Evolutionary conservation across 192 early-diverging fungal genomes (phyloP), one percentile per base, ranked within the genome.

Genomic region (Kappamyces sp.): DNA sequence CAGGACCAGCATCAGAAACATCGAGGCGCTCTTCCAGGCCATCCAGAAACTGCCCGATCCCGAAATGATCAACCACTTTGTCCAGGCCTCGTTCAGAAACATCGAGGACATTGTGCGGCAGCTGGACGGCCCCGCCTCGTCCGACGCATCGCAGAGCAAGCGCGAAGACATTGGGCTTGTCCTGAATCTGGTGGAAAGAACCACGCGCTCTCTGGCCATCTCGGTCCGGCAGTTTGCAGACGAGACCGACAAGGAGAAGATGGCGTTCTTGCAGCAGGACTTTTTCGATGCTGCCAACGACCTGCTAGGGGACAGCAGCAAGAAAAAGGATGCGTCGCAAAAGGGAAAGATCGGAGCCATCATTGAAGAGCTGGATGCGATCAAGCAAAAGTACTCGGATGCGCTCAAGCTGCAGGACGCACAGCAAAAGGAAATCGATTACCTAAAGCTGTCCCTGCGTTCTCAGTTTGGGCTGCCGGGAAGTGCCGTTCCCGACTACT

Each of bases 361-460:
- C 22, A 22, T 22, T 22, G 22, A 22, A 22, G 22, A 22, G 22
- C 22, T 22, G 22, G 22, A 22, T 22, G 22, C 22, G 22, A 22
- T 22, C 22, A 22, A 22, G 22, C 22, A 22, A 39, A 54, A 65
- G 47, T 61, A 69, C 42, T 36, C 22, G 11, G 63, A 62, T 7
- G 40, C 58, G 2, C 52, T 66, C 3, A 45, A 42, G 15, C 35
- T 54, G 29, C 11, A 30, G 5, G 68, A 57, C 8, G 45, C 65
- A n/a, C 60, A 67, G 7, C 38, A 38, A 12, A 62, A 66, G 43
- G 60, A 66, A 57, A 60, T 67, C 11, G 67, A 69, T 7, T 55
- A 46, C 4, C 49, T 68, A 12, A 32, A 45, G 7, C 7, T 11
- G 11, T 14, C 34, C 22, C 34, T 66, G 37, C 22, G 22, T 22